Conservation (phyloP, 225 moss, liverwort and hornwort genomes). For the Antitrichia curtipendula region DNA sequence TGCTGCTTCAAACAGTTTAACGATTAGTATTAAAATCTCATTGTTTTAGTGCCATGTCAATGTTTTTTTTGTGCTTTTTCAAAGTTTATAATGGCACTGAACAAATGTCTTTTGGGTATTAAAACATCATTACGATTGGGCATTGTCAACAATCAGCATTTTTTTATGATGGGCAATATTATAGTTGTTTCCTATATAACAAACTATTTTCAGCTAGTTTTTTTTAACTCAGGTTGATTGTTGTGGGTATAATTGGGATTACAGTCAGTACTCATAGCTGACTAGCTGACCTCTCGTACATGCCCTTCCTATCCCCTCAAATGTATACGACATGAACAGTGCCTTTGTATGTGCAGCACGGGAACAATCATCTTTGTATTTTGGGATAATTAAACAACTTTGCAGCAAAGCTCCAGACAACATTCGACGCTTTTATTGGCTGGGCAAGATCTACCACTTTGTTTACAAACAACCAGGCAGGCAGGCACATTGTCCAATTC, state of each 20-base stretch:
- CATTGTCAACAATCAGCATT: background rate
- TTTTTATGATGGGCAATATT: background rate
- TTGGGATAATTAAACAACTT: conserved; percentile 35
- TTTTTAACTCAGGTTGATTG: background rate
- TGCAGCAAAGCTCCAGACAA: background rate
- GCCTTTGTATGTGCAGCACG: conserved; percentile 16
- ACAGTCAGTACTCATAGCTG: background rate
- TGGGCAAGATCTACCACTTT: conserved; percentile 56
- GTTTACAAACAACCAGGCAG: conserved; percentile 63
- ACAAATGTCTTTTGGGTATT: background rate
- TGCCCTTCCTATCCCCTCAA: background rate
- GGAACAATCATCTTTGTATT: conserved; percentile 22
- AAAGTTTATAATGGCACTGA: background rate
- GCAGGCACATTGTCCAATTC: conserved; percentile 32
- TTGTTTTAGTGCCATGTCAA: background rate
- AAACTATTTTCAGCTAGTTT: background rate
- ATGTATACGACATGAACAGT: background rate
- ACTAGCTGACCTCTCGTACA: background rate
- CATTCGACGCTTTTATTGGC: conserved; percentile 39
- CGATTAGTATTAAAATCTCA: background rate
- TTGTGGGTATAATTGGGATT: background rate
- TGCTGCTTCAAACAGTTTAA: background rate
- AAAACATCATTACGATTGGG: background rate
- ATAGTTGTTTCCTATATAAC: background rate
- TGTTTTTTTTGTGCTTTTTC: background rate